Conservation (phyloP, 768 basidiomycete genomes). For the Lentinula boryana region DNA sequence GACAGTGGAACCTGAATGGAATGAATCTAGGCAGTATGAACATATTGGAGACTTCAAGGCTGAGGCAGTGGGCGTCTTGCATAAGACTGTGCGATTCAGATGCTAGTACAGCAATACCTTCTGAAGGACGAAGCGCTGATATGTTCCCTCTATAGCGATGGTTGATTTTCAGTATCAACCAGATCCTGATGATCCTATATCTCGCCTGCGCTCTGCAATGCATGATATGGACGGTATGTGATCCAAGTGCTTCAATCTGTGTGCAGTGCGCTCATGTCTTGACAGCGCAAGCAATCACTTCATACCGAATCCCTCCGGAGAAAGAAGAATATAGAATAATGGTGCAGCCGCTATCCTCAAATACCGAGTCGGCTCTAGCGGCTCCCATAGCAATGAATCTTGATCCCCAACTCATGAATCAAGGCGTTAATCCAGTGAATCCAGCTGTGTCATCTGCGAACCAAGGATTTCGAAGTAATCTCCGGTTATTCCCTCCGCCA, state of each 20-base stretch:
- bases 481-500: constrained; percentile 83
- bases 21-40: constrained; percentile 18
- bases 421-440: constrained; percentile 5
- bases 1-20: constrained; percentile 14
- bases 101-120: constrained; percentile 43
- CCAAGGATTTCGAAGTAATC: constrained; percentile 35
- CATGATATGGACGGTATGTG: constrained; percentile 73
- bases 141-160: constrained; percentile 56
- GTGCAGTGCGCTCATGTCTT: neutral
- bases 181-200: constrained; percentile 60
- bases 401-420: constrained; percentile 40
- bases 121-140: neutral
- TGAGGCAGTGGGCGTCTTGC: constrained; percentile 66
- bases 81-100: constrained; percentile 84
- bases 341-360: constrained; percentile 13
- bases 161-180: constrained; percentile 91
- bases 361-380: constrained; percentile 11
- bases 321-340: constrained; percentile 54
- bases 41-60: constrained; percentile 66
- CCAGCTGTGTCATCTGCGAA: neutral
- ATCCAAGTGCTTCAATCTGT: neutral
- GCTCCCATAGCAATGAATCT: constrained; percentile 32
- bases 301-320: constrained; percentile 66
- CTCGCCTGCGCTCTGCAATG: constrained; percentile 68
- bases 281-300: constrained; percentile 65